Evolutionary conservation across 305 asterid genomes (phyloP).

Genomic region (Fraxinus angustifolia): DNA sequence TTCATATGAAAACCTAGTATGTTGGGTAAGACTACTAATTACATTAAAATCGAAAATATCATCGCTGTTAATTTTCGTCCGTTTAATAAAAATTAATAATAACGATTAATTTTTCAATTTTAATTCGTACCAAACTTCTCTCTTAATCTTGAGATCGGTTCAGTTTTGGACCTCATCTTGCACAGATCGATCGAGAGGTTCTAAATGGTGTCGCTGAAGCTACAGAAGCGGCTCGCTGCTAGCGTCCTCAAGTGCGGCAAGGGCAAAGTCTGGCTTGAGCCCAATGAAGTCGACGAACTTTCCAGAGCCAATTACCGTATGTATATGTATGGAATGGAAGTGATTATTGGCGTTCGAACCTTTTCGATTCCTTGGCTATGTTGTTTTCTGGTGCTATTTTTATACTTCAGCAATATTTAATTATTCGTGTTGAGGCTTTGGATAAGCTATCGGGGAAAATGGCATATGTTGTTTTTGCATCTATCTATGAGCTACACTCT

Average conservation of each 20-base stretch:
- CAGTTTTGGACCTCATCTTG: background rate
- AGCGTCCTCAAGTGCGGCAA: no score
- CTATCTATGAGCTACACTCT: background rate
- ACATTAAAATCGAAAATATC: no score
- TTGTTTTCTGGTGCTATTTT: background rate
- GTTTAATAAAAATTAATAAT: no score
- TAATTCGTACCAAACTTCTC: no score
- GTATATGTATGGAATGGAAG: background rate
- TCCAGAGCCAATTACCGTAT: conserved; percentile 55
- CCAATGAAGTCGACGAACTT: conserved; percentile 41
- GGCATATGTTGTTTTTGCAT: background rate
- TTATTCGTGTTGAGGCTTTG: background rate
- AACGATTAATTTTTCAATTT: no score
- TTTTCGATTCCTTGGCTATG: background rate
- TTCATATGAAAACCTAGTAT: background rate
- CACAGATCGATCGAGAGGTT: background rate
- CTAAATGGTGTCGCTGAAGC: conserved; percentile 51
- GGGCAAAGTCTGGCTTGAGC: background rate
- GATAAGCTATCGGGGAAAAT: background rate
- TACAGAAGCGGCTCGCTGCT: conserved; percentile 6
- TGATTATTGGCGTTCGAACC: background rate
- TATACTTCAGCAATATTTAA: background rate
- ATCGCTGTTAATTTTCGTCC: no score
- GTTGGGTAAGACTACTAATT: no score
- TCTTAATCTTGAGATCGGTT: background rate